phyloP scores from a whole-genome alignment of 768 basidiomycete genomes.

The Boletus fagicola region DNA sequence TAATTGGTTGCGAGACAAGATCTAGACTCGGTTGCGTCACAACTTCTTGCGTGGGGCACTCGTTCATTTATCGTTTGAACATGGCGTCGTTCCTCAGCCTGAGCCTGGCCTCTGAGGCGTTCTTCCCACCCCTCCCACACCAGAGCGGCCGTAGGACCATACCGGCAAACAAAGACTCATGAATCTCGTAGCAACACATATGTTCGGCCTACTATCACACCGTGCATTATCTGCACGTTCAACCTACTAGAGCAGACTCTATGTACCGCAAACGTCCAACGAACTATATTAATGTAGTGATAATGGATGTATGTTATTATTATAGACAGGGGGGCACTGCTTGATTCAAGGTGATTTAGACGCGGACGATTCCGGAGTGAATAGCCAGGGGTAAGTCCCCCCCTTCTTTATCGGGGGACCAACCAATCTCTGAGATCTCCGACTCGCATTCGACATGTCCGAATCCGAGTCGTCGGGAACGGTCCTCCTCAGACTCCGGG shows the following conservation, averaged over 20 bases:
- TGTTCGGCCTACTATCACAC: too few relatives aligned
- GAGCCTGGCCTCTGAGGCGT: too few relatives aligned
- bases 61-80: too few relatives aligned
- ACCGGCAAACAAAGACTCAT: too few relatives aligned
- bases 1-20: background rate
- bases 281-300: background rate
- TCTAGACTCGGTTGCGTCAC: background rate
- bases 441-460: slow-evolving; percentile 13
- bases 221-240: too few relatives aligned
- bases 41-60: too few relatives aligned
- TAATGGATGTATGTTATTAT: background rate
- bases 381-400: slow-evolving; percentile 11
- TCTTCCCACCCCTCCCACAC: too few relatives aligned
- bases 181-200: too few relatives aligned
- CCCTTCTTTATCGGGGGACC: background rate
- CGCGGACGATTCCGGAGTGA: slow-evolving; percentile 4
- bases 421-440: slow-evolving; percentile 12
- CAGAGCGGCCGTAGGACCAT: too few relatives aligned
- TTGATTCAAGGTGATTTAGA: slow-evolving; percentile 4
- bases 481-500: slow-evolving; percentile 5
- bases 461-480: slow-evolving; percentile 19
- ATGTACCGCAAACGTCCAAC: background rate
- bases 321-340: too few relatives aligned
- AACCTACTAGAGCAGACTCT: too few relatives aligned
- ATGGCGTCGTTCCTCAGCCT: too few relatives aligned